Conservation (phyloP, 192 early-diverging fungal species). For the Coemansia sp. region DNA sequence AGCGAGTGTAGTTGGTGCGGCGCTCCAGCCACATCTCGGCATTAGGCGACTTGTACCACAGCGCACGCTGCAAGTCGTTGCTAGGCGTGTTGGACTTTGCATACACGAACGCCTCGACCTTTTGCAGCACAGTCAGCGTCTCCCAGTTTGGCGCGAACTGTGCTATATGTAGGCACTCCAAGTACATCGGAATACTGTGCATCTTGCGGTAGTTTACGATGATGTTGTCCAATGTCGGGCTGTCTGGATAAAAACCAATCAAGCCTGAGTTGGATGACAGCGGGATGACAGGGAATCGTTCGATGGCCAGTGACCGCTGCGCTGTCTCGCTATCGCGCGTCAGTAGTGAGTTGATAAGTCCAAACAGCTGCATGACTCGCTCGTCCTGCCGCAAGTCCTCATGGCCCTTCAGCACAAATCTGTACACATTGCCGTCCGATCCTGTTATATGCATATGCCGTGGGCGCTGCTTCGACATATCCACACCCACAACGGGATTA, state of each 20-base stretch:
- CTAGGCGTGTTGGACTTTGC: slow-evolving; percentile 87
- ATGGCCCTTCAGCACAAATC: slow-evolving; percentile 91
- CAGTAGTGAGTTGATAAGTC: slow-evolving; percentile 91
- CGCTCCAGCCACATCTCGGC: slow-evolving; percentile 96
- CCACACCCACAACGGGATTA: slow-evolving; percentile 73
- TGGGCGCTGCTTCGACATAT: slow-evolving; percentile 90
- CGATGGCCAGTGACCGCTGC: slow-evolving; percentile 87
- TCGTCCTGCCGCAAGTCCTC: slow-evolving; percentile 98
- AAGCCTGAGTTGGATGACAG: slow-evolving; percentile 95
- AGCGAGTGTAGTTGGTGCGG: slow-evolving; percentile 93
- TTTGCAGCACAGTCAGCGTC: slow-evolving; percentile 80
- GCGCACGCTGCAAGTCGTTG: slow-evolving; percentile 87
- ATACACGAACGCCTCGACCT: slow-evolving; percentile 95
- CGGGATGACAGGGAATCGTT: slow-evolving; percentile 88
- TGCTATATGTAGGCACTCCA: no score
- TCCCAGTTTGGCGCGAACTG: slow-evolving; percentile 94
- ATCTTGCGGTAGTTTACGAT: slow-evolving; percentile 85
- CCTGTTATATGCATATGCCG: slow-evolving; percentile 78
- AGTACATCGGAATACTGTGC: slow-evolving; percentile 72
- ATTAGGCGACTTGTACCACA: slow-evolving; percentile 95
- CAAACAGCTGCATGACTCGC: slow-evolving; percentile 98
- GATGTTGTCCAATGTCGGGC: slow-evolving; percentile 82
- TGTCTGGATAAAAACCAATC: slow-evolving; percentile 91
- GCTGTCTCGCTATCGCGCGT: slow-evolving; percentile 82
- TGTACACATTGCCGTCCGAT: slow-evolving; percentile 85